Evolutionary conservation across 148 eudicot species (phyloP), one percentile per base, ranked within the genome.

Genomic region (Limonium bicolor): DNA sequence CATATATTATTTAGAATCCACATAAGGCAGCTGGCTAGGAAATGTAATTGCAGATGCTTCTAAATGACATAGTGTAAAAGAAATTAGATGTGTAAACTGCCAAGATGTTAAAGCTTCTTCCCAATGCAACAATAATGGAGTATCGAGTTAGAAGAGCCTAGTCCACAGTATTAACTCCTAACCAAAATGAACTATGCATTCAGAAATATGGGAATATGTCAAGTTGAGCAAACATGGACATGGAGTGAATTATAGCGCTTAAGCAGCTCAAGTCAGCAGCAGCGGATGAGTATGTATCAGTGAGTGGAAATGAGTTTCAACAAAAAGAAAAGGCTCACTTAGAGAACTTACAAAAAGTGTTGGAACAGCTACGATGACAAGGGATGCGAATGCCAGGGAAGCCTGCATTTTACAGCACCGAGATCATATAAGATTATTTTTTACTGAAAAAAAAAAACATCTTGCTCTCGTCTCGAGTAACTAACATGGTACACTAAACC

Each of bases 331-430:
- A 29, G 1, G n/a, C n/a, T 11, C 30, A 16, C 15, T 20, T 18
- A 11, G 42, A 49, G 48, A 16, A 65, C 85, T 82, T 71, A 86
- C 96, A 55, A 50, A 51, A 44, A 86, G 53, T 30, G 72, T 68
- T 23, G 96, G 94, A 19, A 78, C 83, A 48, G 85, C 80, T 27
- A 85, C 82, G 56, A 65, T 56, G 47, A 78, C 88, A 59, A 82
- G 62, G 61, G 94, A 50, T 27, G 69, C 54, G 52, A 86, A 76
- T 28, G 88, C 78, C 20, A 53, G 75, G 24, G 77, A 61, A 51
- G 88, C 65, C 96, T 86, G 82, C 87, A 78, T 6, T n/a, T 39
- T 34, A 55, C 20, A 50, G 21, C 2, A 31, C 20, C 15, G 20
- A 27, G 43, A 22, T 20, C 23, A 7, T 30, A 9, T 22, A 4